phyloP scores from a whole-genome alignment of 2,329 filamentous ascomycete genomes.

The Exophiala lecanii-corni region DNA sequence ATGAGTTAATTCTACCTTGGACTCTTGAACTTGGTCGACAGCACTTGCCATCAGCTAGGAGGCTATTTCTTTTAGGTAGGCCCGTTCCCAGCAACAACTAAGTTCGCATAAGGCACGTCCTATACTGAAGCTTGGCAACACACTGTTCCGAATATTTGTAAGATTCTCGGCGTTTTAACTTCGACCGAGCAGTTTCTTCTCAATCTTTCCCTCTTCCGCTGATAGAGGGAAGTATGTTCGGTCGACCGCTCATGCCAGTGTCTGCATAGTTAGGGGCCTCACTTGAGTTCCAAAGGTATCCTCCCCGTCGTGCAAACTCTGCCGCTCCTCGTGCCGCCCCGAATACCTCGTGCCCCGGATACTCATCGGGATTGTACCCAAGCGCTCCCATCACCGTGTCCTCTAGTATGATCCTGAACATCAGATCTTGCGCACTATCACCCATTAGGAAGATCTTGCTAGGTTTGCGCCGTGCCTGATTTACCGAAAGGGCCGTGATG shows the following conservation, averaged over 20 bases:
- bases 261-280: background rate
- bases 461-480: constrained; percentile 1
- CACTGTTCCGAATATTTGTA: background rate
- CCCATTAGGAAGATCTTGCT: constrained; percentile 4
- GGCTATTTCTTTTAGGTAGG: no score
- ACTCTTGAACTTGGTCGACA: no score
- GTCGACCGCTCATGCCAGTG: background rate
- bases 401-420: constrained; percentile 4
- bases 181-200: background rate
- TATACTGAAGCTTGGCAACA: background rate
- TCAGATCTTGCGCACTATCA: constrained; percentile 2
- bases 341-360: constrained; percentile 3
- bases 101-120: no score
- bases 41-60: no score
- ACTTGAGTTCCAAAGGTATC: constrained; percentile 4
- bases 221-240: background rate
- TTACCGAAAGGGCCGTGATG: background rate
- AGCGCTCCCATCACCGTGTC: constrained; percentile 3
- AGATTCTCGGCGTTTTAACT: no score
- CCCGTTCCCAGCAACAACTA: no score
- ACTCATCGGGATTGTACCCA: constrained; percentile 2
- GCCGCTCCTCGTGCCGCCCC: background rate
- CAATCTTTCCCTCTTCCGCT: background rate
- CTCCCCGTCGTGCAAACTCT: constrained; percentile 1
- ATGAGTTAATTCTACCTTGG: no score